These are phyloP conservation scores for Cubamyces sp. DNA, from an alignment of 768 basidiomycete genomes.

Conservation along the genomic window DNA sequence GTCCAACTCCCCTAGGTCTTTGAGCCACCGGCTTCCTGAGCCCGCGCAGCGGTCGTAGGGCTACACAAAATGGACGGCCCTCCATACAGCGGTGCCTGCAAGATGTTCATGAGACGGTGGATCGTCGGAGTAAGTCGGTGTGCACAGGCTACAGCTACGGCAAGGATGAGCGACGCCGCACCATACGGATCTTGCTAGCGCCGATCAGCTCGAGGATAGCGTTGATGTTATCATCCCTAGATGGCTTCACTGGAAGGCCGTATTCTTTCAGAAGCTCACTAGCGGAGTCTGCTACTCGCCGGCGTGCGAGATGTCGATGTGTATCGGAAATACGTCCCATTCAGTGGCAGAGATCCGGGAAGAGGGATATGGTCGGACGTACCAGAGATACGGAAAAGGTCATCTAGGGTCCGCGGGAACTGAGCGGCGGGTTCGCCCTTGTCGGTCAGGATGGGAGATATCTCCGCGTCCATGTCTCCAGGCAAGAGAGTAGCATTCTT, in stretches of 20 bases:
- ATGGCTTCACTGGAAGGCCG: slow-evolving; percentile 24
- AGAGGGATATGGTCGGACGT: slow-evolving; percentile 24
- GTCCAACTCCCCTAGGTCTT: background rate
- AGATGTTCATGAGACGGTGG: background rate
- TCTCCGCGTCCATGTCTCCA: slow-evolving; percentile 42
- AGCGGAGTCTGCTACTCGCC: slow-evolving; percentile 29
- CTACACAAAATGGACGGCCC: slow-evolving; percentile 3
- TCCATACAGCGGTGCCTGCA: background rate
- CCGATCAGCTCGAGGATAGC: slow-evolving; percentile 60
- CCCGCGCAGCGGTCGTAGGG: slow-evolving; percentile 2
- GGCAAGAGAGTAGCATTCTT: slow-evolving; percentile 51
- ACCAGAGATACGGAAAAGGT: slow-evolving; percentile 59
- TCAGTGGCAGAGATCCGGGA: no score
- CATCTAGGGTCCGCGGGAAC: slow-evolving; percentile 56
- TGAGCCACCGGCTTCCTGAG: background rate
- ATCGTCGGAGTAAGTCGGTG: background rate
- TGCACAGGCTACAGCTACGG: slow-evolving; percentile 4
- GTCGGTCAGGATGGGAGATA: slow-evolving; percentile 52
- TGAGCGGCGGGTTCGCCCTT: slow-evolving; percentile 50
- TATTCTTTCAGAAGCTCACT: slow-evolving; percentile 39
- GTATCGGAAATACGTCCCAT: no score
- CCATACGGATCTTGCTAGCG: slow-evolving; percentile 56
- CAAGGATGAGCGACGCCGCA: slow-evolving; percentile 33
- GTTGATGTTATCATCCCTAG: slow-evolving; percentile 55
- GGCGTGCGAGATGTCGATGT: background rate